Conservation (phyloP, 306 rosid genomes). For the Quercus variabilis region DNA sequence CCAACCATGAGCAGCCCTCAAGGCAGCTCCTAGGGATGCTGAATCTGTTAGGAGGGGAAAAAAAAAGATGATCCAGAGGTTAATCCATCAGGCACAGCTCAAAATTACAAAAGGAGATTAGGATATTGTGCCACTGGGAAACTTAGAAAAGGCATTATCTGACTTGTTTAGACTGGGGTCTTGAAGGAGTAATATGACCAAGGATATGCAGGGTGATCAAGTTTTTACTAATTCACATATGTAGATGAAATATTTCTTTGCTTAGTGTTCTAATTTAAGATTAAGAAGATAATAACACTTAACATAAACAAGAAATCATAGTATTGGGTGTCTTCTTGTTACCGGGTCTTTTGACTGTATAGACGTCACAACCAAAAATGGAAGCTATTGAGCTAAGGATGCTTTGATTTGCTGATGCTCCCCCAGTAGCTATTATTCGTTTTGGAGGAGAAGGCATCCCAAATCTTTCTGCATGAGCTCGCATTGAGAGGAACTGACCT, state of each 20-base stretch:
- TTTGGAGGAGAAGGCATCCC: conserved; percentile 97
- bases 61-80: conserved; percentile 1
- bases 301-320: background rate
- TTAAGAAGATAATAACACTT: background rate
- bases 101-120: background rate
- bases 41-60: conserved; percentile 51
- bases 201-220: background rate
- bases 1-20: conserved; percentile 99
- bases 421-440: conserved; percentile 93
- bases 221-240: no score
- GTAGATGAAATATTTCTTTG: background rate
- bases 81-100: conserved; percentile 6
- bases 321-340: conserved; percentile 5
- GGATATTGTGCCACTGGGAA: background rate
- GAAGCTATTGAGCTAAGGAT: conserved; percentile 77
- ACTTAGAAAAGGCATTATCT: background rate
- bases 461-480: conserved; percentile 93
- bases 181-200: background rate
- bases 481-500: conserved; percentile 89
- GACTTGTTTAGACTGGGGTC: background rate
- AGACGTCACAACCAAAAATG: conserved; percentile 82
- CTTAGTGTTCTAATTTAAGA: background rate
- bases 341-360: conserved; percentile 94
- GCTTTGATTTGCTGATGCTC: conserved; percentile 78
- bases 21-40: conserved; percentile 93